Evolutionary conservation across 2,329 filamentous ascomycete genomes (phyloP).

Genomic region (Penicillium sp.): DNA sequence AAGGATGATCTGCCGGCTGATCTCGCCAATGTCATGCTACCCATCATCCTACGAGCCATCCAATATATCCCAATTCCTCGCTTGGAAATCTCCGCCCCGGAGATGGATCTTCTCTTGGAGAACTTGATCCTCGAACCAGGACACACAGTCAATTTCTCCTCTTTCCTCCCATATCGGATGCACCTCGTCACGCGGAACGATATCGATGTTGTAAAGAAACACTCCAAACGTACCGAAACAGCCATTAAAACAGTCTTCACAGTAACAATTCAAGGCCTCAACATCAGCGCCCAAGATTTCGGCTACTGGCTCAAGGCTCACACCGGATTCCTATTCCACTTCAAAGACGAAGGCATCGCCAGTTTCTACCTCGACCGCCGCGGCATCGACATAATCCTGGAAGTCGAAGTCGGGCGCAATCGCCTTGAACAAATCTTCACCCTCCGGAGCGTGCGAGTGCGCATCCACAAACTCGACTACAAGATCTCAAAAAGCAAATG

Average conservation of each 20-base stretch:
- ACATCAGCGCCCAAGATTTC: constrained; percentile 80
- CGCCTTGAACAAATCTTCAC: constrained; percentile 79
- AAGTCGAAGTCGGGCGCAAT: constrained; percentile 80
- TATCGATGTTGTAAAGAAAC: constrained; percentile 80
- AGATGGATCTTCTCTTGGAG: constrained; percentile 83
- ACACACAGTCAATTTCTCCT: constrained; percentile 78
- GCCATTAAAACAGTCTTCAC: constrained; percentile 73
- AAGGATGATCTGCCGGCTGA: constrained; percentile 77
- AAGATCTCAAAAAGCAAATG: constrained; percentile 71
- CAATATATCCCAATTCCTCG: constrained; percentile 90
- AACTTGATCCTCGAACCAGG: constrained; percentile 91
- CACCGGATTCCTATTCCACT: constrained; percentile 67
- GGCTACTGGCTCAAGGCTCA: constrained; percentile 88
- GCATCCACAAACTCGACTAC: constrained; percentile 87
- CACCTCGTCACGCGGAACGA: constrained; percentile 84
- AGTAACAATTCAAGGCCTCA: constrained; percentile 80
- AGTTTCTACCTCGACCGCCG: constrained; percentile 84
- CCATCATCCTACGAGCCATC: constrained; percentile 73
- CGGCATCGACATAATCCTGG: constrained; percentile 83
- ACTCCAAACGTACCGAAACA: constrained; percentile 67
- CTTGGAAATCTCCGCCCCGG: constrained; percentile 81
- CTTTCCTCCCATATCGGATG: constrained; percentile 84
- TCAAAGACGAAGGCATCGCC: constrained; percentile 82
- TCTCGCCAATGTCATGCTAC: constrained; percentile 77
- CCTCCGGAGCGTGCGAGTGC: constrained; percentile 74